Conservation (phyloP, 208 protist species). For the Trypanosoma congolense region DNA sequence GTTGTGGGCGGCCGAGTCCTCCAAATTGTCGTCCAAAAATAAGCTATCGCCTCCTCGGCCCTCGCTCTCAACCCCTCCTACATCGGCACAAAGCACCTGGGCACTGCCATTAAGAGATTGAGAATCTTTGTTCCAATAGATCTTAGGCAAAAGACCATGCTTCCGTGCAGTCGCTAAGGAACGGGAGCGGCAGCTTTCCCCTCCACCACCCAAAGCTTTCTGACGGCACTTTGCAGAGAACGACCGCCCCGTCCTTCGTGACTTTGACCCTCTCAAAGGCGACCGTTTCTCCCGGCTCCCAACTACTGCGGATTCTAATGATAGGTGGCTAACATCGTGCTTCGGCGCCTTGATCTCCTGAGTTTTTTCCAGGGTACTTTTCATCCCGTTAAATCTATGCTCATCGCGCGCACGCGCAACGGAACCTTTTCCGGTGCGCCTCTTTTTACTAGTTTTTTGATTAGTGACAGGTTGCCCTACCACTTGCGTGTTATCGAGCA, state of each 20-base stretch:
- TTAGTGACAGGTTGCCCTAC: slow-evolving; percentile 1
- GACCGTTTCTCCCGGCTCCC: too few relatives aligned
- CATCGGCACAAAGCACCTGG: not conserved
- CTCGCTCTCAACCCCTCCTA: not conserved
- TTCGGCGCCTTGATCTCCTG: too few relatives aligned
- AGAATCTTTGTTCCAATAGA: not conserved
- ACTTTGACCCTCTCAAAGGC: too few relatives aligned
- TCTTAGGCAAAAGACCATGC: not conserved
- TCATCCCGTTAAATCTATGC: not conserved
- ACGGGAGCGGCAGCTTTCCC: not conserved
- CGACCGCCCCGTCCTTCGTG: not conserved
- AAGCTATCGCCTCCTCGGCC: not conserved
- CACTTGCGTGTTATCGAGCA: slow-evolving; percentile 38
- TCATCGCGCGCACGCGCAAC: not conserved
- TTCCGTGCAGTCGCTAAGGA: not conserved
- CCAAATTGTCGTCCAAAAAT: not conserved
- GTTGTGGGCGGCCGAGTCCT: not conserved
- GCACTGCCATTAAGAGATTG: not conserved
- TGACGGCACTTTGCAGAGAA: not conserved
- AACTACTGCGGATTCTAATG: too few relatives aligned
- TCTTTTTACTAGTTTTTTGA: slow-evolving; percentile 4
- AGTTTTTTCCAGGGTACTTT: not conserved
- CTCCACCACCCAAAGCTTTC: not conserved
- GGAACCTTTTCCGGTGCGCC: not conserved
- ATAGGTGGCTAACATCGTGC: too few relatives aligned